Base-by-base conservation (phyloP, 371 early-diverging fungal genomes). In the Mucor ambiguus region DNA sequence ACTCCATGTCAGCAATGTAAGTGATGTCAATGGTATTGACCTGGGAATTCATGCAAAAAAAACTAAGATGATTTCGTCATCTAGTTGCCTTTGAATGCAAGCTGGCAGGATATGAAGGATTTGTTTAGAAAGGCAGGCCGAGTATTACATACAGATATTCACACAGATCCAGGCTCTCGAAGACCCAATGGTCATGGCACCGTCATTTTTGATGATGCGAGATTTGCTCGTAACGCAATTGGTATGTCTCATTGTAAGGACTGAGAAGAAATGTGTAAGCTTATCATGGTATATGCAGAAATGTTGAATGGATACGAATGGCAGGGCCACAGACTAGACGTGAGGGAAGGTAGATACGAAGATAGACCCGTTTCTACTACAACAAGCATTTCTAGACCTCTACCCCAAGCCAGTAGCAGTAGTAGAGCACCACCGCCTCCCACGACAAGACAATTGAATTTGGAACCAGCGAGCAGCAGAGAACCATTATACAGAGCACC, bases 101-200 rank as follows among this genome's bases (percentile, higher is more conserved):
- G 89, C 57, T 94, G 93, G 93, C 93, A 93, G 72, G 93, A 93
- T 69, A 71, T 94, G 66, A 93, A 93, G 71, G 93, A 93, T 79
- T 65, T 92, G 28, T 93, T 94, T 75, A 79, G 91, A 60, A 84
- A 88, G 64, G 90, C 91, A 12, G 93, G 93, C 20, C 71, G 77
- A n/a, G 91, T 93, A 0, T 62, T 87, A 30, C 84, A 90, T 44
- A 89, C 92, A 3, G 93, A 94, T 72, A 87, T 94, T 16, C 87
- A 89, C 6, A 73, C 83, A 26, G 89, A 89, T 54, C 74, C 71
- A 33, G 89, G 90, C 60, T 87, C 89, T 38, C 77, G 68, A 66
- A 58, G 64, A 58, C 87, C 91, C 4, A 87, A 87, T 67, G 93
- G 93, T 4, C 89, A 86, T 69, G 93, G 92, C 7, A 90, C 88